These are phyloP conservation scores for Talaromyces sp. DNA, from an alignment of 2,329 filamentous ascomycete genomes.

Conservation along the genomic window DNA sequence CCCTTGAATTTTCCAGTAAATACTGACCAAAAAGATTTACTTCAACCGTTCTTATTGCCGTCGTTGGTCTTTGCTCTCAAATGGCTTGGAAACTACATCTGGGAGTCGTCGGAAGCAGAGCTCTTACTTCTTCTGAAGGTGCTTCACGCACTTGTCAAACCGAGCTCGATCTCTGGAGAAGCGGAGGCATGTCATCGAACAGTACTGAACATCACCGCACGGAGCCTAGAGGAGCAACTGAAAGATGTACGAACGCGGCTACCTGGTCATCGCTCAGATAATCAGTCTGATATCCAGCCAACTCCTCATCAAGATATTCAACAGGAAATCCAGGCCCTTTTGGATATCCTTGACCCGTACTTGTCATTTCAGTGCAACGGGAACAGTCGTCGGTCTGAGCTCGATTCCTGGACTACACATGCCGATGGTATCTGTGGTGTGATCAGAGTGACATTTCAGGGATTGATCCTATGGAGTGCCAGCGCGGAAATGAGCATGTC, in stretches of 20 bases:
- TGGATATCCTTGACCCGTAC: slow-evolving; percentile 53
- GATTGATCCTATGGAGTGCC: slow-evolving; percentile 54
- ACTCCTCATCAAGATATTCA: slow-evolving; percentile 1
- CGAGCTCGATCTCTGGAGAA: slow-evolving; percentile 58
- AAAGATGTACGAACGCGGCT: slow-evolving; percentile 52
- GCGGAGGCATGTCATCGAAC: slow-evolving; percentile 61
- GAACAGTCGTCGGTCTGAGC: slow-evolving; percentile 48
- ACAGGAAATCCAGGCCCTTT: slow-evolving; percentile 52
- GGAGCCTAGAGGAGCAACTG: slow-evolving; percentile 52
- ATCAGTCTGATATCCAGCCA: slow-evolving; percentile 5
- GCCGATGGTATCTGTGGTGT: slow-evolving; percentile 49
- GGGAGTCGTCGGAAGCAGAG: slow-evolving; percentile 49
- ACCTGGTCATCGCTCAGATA: slow-evolving; percentile 41
- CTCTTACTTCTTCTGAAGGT: slow-evolving; percentile 55
- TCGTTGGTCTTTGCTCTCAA: slow-evolving; percentile 59
- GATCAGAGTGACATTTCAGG: slow-evolving; percentile 52
- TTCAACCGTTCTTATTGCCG: slow-evolving; percentile 63
- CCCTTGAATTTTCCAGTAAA: background rate
- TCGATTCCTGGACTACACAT: slow-evolving; percentile 53
- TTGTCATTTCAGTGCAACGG: slow-evolving; percentile 52
- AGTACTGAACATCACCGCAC: slow-evolving; percentile 57
- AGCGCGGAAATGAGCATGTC: slow-evolving; percentile 52
- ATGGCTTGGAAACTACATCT: slow-evolving; percentile 60
- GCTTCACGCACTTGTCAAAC: slow-evolving; percentile 57
- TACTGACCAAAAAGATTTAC: slow-evolving; percentile 48